A percentile compares a stretch with the other conserved stretches of the same genome.
These are phyloP conservation scores for Fusarium begoniae DNA, from an alignment of 2,329 filamentous ascomycete species.

Conservation along the genomic window DNA sequence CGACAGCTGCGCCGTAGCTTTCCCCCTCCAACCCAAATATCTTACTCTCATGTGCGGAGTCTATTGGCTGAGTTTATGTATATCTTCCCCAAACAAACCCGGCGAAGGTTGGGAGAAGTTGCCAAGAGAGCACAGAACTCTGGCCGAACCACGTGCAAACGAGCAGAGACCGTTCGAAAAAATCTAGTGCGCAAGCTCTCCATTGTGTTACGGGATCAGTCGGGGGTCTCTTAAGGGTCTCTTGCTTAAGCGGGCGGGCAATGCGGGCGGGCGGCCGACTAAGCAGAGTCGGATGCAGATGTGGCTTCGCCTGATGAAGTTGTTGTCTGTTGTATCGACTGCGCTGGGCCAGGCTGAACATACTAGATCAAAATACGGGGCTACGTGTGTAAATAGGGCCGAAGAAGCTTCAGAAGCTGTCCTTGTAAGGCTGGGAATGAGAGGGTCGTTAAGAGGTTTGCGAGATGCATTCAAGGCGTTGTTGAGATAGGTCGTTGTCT, in stretches of 20 bases:
- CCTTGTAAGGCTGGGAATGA: constrained; percentile 25
- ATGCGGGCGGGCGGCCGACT: constrained; percentile 38
- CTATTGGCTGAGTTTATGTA: not conserved
- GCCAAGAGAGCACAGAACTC: not conserved
- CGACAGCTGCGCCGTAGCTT: not conserved
- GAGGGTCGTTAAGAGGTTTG: not conserved
- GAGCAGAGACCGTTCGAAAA: constrained; percentile 6
- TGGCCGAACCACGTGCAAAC: constrained; percentile 1
- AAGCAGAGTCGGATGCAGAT: constrained; percentile 34
- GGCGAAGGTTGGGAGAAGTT: not conserved
- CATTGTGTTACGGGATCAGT: not conserved
- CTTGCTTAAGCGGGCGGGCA: constrained; percentile 13
- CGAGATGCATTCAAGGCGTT: constrained; percentile 3
- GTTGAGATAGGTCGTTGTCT: not conserved
- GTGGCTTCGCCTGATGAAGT: constrained; percentile 16
- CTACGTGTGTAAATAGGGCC: constrained; percentile 21
- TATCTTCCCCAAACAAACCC: not conserved
- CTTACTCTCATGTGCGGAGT: not conserved
- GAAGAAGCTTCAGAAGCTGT: constrained; percentile 1
- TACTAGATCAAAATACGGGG: constrained; percentile 6
- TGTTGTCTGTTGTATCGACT: constrained; percentile 12
- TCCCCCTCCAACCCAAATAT: not conserved
- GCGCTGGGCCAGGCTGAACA: constrained; percentile 9
- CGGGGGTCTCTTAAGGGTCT: constrained; percentile 5
- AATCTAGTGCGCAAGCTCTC: not conserved